Evolutionary conservation across 169 alveolate species (phyloP).

Genomic region (Cryptosporidium ryanae): DNA sequence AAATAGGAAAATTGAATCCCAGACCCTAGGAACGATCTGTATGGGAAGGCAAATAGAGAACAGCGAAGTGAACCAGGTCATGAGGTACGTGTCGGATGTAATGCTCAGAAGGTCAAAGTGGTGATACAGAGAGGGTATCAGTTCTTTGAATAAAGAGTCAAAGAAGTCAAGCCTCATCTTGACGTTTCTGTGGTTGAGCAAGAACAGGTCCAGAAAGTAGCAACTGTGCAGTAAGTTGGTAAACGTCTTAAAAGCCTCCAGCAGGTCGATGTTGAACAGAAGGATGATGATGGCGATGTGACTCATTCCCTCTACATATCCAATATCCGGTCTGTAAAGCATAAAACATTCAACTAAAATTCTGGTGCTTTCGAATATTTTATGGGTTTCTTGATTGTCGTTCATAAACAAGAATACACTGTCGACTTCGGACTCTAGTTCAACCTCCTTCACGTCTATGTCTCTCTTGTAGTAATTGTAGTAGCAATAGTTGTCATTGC

Average conservation of each 20-base stretch:
- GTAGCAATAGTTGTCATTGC: no score
- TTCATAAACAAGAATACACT: constrained; percentile 50
- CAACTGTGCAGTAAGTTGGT: constrained; percentile 56
- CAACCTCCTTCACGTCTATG: background rate
- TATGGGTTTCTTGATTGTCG: constrained; percentile 19
- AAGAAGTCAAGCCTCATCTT: constrained; percentile 71
- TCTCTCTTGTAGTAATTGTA: no score
- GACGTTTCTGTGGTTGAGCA: constrained; percentile 53
- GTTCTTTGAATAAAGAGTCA: constrained; percentile 42
- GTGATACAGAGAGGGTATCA: constrained; percentile 63
- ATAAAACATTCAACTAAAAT: constrained; percentile 61
- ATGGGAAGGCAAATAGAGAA: constrained; percentile 59
- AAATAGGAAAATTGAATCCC: constrained; percentile 71
- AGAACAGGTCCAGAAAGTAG: constrained; percentile 41
- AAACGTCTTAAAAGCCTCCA: constrained; percentile 63
- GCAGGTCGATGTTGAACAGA: constrained; percentile 22
- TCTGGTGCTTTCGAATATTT: constrained; percentile 51
- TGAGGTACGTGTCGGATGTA: constrained; percentile 56
- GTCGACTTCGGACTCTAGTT: constrained; percentile 39
- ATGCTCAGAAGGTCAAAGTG: constrained; percentile 66
- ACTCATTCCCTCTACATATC: constrained; percentile 73
- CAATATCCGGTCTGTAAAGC: constrained; percentile 62
- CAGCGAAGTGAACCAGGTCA: constrained; percentile 68
- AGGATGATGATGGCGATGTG: constrained; percentile 58
- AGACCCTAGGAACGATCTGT: constrained; percentile 52